Evolutionary conservation across 768 basidiomycete genomes (phyloP).

Genomic region (Termitomyces sp.): DNA sequence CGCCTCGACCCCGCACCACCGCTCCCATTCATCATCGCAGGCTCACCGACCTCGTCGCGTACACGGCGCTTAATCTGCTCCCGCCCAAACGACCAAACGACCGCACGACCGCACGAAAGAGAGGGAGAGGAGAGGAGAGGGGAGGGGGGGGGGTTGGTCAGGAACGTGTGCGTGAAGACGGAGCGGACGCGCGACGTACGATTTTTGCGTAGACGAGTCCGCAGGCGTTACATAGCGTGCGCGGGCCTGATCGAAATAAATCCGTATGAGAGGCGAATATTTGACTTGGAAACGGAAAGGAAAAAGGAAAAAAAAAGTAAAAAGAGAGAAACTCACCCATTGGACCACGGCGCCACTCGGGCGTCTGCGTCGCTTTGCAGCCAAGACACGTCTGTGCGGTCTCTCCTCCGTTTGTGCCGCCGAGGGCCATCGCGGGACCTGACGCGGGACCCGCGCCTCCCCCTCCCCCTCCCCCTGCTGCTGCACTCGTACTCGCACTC

Average conservation of each 20-base stretch:
- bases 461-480: background rate
- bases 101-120: background rate
- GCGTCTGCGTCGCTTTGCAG: constrained; percentile 79
- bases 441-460: no score
- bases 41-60: constrained; percentile 5
- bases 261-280: background rate
- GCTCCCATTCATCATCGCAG: background rate
- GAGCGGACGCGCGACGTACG: constrained; percentile 28
- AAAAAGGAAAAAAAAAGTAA: no score
- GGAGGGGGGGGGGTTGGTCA: background rate
- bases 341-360: constrained; percentile 83
- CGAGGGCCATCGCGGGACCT: background rate
- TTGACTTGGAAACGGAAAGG: no score
- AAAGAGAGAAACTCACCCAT: constrained; percentile 47
- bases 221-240: constrained; percentile 83
- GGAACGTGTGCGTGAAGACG: background rate
- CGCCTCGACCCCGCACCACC: background rate
- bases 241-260: constrained; percentile 45
- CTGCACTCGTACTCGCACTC: background rate
- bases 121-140: background rate
- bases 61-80: constrained; percentile 15
- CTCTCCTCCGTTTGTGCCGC: background rate
- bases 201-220: constrained; percentile 85
- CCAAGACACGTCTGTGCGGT: constrained; percentile 68
- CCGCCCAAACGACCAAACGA: no score